Base-by-base conservation (phyloP, 352 stramenopile species). In the Hyaloperonospora brassicae region DNA sequence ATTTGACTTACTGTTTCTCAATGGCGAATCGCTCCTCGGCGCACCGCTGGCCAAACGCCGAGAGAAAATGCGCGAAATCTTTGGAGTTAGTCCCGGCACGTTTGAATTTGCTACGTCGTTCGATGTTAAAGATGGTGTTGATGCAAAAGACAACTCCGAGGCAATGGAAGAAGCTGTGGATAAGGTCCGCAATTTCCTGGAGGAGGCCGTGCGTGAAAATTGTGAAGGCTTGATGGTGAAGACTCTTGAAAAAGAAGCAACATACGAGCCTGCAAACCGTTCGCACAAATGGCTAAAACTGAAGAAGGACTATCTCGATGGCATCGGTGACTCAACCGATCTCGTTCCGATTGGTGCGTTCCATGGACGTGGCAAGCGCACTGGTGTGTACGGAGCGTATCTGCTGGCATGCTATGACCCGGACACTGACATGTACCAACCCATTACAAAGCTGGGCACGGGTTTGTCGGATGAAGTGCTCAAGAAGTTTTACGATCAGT, bases 151-250 rank as follows among this genome's bases (percentile, higher is more conserved):
- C 66, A 68, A 93, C 60, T 38, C 70, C 52, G 54, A 97, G 89
- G 67, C 88, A 22, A 98, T 88, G 80, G 79, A 94, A 64, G 69
- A 79, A 44, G 77, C 76, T 2, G 79, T 93, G 0, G 73, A 88
- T 12, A 86, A 73, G 30, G 76, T 94, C n/a, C 80, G 77, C 34
- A 86, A 88, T 21, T 98, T 99, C 68, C 66, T 99, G 10, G 94
- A 98, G 57, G 76, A 90, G 43, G 87, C 95, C 10, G 87, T 98
- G 41, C 89, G 93, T 23, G 86, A 93, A 46, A 93, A 97, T 47
- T 98, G 91, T 57, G 94, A 98, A 68, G 94, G 97, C 13, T 77
- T 99, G 24, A 99, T 99, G 96, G 95, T 99, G n/a, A 99, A 99
- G 72, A 99, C 97, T 14, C 79, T 99, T 2, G 83, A 98, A 57